A percentile compares a stretch with the other conserved stretches of the same genome.
Conservation (phyloP, 345 rosid genomes). For the Eucalyptus pauciflora region DNA sequence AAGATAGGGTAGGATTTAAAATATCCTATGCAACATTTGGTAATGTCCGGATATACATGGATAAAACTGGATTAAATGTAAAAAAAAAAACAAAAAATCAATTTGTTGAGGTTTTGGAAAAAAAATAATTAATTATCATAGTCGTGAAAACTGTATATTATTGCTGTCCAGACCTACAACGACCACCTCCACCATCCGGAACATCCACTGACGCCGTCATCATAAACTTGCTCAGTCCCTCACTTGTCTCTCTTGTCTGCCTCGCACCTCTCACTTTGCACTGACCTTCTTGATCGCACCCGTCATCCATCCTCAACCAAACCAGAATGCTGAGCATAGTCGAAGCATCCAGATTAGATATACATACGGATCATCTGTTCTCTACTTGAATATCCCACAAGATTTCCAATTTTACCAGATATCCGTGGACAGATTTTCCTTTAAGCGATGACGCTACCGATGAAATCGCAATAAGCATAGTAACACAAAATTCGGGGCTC, state of each 20-base stretch:
- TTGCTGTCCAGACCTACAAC: neutral
- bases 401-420: neutral
- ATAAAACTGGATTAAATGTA: too few relatives aligned
- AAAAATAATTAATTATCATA: too few relatives aligned
- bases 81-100: too few relatives aligned
- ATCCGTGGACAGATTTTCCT: neutral
- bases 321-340: neutral
- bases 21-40: too few relatives aligned
- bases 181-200: neutral
- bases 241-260: accelerated
- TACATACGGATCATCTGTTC: neutral
- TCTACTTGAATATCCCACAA: neutral
- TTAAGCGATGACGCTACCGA: neutral
- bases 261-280: neutral
- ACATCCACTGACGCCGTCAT: accelerated
- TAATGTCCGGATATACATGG: too few relatives aligned
- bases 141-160: neutral
- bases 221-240: too few relatives aligned
- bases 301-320: neutral
- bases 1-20: too few relatives aligned
- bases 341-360: neutral
- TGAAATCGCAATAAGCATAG: neutral
- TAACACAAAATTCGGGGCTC: neutral
- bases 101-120: too few relatives aligned
- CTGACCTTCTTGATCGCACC: neutral